Conservation (phyloP, 2,329 filamentous ascomycete genomes). For the Pestalotiopsis sp. region DNA sequence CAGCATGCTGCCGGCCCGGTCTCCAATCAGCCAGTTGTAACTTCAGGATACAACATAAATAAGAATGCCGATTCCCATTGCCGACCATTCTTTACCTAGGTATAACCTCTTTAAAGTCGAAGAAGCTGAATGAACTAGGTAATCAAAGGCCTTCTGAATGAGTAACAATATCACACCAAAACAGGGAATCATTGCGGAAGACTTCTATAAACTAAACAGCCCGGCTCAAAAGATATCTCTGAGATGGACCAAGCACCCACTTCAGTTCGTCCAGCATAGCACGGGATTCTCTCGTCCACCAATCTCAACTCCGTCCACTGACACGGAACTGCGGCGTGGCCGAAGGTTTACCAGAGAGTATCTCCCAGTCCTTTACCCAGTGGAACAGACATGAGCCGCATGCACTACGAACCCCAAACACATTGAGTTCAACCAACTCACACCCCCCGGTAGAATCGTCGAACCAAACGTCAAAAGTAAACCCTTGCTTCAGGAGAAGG, state of each 20-base stretch:
- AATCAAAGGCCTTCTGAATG: not conserved
- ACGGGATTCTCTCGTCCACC: not conserved
- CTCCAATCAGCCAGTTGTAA: not conserved
- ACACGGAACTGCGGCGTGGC: not conserved
- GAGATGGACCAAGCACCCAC: no score
- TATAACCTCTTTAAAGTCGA: not conserved
- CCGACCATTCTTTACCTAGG: not conserved
- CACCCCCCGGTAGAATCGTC: constrained; percentile 27
- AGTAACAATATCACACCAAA: not conserved
- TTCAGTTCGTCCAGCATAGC: not conserved
- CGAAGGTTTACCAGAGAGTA: constrained; percentile 22
- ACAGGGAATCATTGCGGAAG: no score
- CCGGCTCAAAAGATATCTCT: no score
- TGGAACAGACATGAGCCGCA: constrained; percentile 50
- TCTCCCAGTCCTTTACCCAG: constrained; percentile 40
- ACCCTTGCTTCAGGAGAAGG: constrained; percentile 38
- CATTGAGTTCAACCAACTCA: constrained; percentile 47
- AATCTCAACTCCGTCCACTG: no score
- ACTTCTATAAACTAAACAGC: no score
- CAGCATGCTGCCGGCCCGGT: not conserved
- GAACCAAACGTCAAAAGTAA: constrained; percentile 45
- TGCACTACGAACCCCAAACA: constrained; percentile 44
- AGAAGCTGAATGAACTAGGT: not conserved
- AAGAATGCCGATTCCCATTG: not conserved
- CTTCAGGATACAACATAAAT: not conserved